Evolutionary conservation across 2,329 filamentous ascomycete genomes (phyloP).

Genomic region (Fusarium sp.): DNA sequence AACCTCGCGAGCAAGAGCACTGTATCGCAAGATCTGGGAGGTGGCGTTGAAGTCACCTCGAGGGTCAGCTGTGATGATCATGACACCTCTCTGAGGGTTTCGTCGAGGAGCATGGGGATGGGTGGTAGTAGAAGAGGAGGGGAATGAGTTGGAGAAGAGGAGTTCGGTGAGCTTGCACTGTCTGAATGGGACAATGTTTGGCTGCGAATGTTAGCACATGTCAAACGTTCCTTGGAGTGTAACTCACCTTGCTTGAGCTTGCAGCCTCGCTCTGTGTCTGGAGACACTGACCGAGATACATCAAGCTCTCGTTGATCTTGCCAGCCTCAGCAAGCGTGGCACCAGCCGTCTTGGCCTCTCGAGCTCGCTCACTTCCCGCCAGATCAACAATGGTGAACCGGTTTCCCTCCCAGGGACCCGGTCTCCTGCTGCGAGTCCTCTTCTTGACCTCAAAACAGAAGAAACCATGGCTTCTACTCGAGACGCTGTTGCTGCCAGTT

Average conservation of each 20-base stretch:
- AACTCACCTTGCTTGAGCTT: slow-evolving; percentile 76
- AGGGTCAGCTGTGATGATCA: slow-evolving; percentile 97
- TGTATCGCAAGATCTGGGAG: slow-evolving; percentile 94
- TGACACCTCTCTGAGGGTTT: slow-evolving; percentile 87
- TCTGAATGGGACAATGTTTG: slow-evolving; percentile 80
- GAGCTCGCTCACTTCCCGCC: slow-evolving; percentile 91
- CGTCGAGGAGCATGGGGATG: slow-evolving; percentile 59
- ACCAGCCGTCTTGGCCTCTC: slow-evolving; percentile 93
- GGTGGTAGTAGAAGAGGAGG: slow-evolving; percentile 63
- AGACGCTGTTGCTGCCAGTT: slow-evolving; percentile 92
- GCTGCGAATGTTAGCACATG: slow-evolving; percentile 57
- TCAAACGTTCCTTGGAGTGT: background rate
- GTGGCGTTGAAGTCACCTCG: slow-evolving; percentile 96
- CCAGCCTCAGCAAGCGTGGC: slow-evolving; percentile 94
- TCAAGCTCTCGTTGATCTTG: slow-evolving; percentile 98
- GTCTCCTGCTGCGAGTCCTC: slow-evolving; percentile 61
- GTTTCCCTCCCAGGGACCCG: slow-evolving; percentile 78
- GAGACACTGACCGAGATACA: slow-evolving; percentile 97
- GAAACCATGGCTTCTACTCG: slow-evolving; percentile 94
- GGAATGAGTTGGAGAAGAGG: slow-evolving; percentile 90
- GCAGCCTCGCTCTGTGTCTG: slow-evolving; percentile 91
- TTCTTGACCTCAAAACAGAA: slow-evolving; percentile 97
- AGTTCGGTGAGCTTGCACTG: slow-evolving; percentile 90
- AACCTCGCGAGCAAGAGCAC: slow-evolving; percentile 90
- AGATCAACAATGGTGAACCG: slow-evolving; percentile 91